Base-by-base conservation (phyloP, 2,329 filamentous ascomycete species). In the Domatiomyces globalis region DNA sequence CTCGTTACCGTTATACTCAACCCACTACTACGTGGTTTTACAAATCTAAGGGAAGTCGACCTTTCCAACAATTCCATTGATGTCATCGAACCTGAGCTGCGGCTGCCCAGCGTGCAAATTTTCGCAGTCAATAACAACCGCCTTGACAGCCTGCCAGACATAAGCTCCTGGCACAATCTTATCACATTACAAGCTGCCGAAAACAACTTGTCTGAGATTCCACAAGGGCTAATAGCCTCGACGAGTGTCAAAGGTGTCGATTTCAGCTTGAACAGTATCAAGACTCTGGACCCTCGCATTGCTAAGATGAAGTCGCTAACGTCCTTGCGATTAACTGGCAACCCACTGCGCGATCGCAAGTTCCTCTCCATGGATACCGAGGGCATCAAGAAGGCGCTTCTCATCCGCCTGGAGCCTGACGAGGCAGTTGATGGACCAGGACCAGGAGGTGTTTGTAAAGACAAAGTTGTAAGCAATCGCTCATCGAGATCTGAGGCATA, bases 311-410 rank as follows among this genome's bases (percentile, higher is more conserved):
- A 87, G 5, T 81, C 70, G 45, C 70, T 98, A 8, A 76, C 80
- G 18, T 82, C 82, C 63, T 76, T 96, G 43, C 80, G 83, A 4
- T 73, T 98, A 29, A 82, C 81, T 44, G 88, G 87, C n/a, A 98
- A 98, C 61, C 92, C 92, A 0, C 71, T 98, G 12, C 77, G 85
- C 12, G 88, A 95, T 64, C 88, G 85, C 64, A 95, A 88, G 64
- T 87, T 92, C 59, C 73, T 89, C 12, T 84, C 79, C 0, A 85
- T 94, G 69, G 77, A 77, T 19, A 88, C 85, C 0, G 84, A 87
- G 33, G 33, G 12, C 85, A 92, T 39, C 50, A 71, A 96, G 55
- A 95, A 94, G 67, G 77, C 78, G 43, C 79, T 82, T 44, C 42
- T 69, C 95, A 44, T 76, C 78, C 18, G 75, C 75, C 36, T 78